Evolutionary conservation across 495 filamentous ascomycete genomes (phyloP).

Genomic region (Delitschia confertaspora): DNA sequence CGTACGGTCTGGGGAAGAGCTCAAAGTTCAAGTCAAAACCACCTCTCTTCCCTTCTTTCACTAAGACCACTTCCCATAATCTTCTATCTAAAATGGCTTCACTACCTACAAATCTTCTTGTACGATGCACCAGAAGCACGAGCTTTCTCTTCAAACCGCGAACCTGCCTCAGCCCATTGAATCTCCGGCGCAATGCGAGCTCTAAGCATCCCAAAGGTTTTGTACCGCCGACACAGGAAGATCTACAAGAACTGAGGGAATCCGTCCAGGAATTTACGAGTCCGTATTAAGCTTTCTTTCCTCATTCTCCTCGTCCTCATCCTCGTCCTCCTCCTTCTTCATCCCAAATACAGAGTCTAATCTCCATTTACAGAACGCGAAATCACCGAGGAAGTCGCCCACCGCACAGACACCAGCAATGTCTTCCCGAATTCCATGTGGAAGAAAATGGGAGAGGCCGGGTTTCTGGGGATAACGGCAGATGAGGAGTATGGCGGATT

Average conservation of each 20-base stretch:
- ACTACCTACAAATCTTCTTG: constrained; percentile 16
- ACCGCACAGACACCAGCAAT: constrained; percentile 72
- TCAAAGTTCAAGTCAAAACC: too few species aligned
- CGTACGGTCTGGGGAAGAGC: too few species aligned
- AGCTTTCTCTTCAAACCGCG: constrained; percentile 15
- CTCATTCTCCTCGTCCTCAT: not conserved
- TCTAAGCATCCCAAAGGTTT: constrained; percentile 86
- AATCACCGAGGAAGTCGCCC: constrained; percentile 76
- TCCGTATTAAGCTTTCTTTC: constrained; percentile 25
- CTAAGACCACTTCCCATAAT: too few species aligned
- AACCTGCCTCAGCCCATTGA: constrained; percentile 2
- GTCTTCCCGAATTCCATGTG: constrained; percentile 88
- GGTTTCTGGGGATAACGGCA: constrained; percentile 85
- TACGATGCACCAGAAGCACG: constrained; percentile 18
- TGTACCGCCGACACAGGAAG: constrained; percentile 59
- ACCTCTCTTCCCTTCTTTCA: too few species aligned
- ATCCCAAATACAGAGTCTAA: not conserved
- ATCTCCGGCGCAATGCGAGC: constrained; percentile 42
- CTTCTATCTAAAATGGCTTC: constrained; percentile 22
- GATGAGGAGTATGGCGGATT: constrained; percentile 90
- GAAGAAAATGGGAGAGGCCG: constrained; percentile 85
- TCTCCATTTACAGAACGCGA: constrained; percentile 43
- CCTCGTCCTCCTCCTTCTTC: not conserved
- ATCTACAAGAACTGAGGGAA: constrained; percentile 78
- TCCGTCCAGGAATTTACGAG: constrained; percentile 86